A percentile compares a stretch with the other conserved stretches of the same genome.
Conservation (phyloP, 305 asterid species). For the Fraxinus latifolia region DNA sequence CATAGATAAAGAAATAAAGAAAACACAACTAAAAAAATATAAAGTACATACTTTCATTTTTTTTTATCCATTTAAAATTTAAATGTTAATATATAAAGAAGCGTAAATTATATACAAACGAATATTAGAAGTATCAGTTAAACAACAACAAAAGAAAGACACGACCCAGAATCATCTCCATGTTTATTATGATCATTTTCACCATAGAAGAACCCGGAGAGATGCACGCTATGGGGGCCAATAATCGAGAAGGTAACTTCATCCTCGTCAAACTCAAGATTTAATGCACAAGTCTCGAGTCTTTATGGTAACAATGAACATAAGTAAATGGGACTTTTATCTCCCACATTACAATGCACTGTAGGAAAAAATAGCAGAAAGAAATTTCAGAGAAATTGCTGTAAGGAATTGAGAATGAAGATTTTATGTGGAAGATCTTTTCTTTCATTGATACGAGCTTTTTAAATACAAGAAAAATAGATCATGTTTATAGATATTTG, state of each 20-base stretch:
- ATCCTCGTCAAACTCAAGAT: slow-evolving; percentile 51
- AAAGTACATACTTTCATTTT: neutral
- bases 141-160: slow-evolving; percentile 40
- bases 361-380: too few relatives aligned
- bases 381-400: too few relatives aligned
- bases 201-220: slow-evolving; percentile 75
- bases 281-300: slow-evolving; percentile 65
- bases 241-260: slow-evolving; percentile 69
- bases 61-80: neutral
- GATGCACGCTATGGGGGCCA: slow-evolving; percentile 69
- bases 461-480: too few relatives aligned
- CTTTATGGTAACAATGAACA: slow-evolving; percentile 69
- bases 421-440: too few relatives aligned
- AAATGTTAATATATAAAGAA: neutral
- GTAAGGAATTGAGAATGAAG: too few relatives aligned
- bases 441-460: too few relatives aligned
- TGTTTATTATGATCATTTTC: slow-evolving; percentile 34
- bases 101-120: neutral
- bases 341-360: slow-evolving; percentile 49
- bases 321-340: slow-evolving; percentile 59
- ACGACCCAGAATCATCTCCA: slow-evolving; percentile 46
- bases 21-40: neutral
- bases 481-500: too few relatives aligned
- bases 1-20: slow-evolving; percentile 30
- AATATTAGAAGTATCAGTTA: neutral